phyloP scores from a whole-genome alignment of 108 stramenopile species.

The Discostella pseudostelligera region DNA sequence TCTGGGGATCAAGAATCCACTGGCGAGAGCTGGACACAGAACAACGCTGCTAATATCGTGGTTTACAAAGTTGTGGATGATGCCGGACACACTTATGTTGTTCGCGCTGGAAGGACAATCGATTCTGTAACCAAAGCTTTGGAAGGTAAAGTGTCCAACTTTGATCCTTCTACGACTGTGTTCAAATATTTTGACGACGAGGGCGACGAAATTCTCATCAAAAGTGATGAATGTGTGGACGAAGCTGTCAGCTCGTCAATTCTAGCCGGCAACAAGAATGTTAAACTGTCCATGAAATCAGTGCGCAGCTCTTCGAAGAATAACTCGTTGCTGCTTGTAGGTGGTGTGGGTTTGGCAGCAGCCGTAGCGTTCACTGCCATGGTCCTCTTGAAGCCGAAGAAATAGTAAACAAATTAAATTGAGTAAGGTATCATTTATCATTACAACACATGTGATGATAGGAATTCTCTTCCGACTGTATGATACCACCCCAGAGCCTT shows the following conservation, averaged over 20 bases:
- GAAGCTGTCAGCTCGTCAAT: slow-evolving; percentile 68
- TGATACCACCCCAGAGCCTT: not conserved
- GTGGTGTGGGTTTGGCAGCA: slow-evolving; percentile 28
- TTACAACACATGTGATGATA: not conserved
- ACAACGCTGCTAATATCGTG: slow-evolving; percentile 15
- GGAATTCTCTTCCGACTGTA: not conserved
- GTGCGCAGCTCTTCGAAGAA: slow-evolving; percentile 13
- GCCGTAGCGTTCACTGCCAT: slow-evolving; percentile 28
- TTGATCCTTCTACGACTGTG: slow-evolving; percentile 40
- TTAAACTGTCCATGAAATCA: slow-evolving; percentile 61
- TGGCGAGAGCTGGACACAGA: slow-evolving; percentile 51
- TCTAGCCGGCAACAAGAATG: slow-evolving; percentile 53
- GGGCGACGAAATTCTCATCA: slow-evolving; percentile 83
- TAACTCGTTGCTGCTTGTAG: slow-evolving; percentile 18
- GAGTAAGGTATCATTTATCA: not conserved
- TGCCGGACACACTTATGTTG: slow-evolving; percentile 69
- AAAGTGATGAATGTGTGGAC: slow-evolving; percentile 70
- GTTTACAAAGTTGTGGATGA: slow-evolving; percentile 82
- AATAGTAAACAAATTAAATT: not conserved
- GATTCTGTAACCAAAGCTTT: slow-evolving; percentile 47
- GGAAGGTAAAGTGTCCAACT: slow-evolving; percentile 51
- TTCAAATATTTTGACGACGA: slow-evolving; percentile 88
- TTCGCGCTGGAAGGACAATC: slow-evolving; percentile 60
- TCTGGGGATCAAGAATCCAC: slow-evolving; percentile 47
- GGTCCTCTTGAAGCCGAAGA: slow-evolving; percentile 36